phyloP scores from a whole-genome alignment of 2,329 filamentous ascomycete species.

The Nannizzia gypsea region DNA sequence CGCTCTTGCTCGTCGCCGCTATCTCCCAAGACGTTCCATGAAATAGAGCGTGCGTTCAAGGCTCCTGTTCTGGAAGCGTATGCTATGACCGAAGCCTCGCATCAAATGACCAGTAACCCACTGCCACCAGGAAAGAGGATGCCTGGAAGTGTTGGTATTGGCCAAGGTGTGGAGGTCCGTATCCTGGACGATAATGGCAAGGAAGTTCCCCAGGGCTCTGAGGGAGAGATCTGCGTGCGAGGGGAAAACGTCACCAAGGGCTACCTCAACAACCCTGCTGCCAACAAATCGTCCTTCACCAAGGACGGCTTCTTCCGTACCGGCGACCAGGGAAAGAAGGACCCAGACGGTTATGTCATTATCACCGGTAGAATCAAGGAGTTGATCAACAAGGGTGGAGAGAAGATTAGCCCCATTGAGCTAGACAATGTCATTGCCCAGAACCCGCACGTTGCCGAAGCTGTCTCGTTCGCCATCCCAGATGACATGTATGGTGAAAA shows the following conservation, averaged over 20 bases:
- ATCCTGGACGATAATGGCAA: constrained; percentile 61
- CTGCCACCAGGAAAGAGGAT: constrained; percentile 59
- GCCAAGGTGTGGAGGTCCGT: constrained; percentile 69
- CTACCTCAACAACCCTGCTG: constrained; percentile 70
- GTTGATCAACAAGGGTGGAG: constrained; percentile 76
- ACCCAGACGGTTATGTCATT: constrained; percentile 67
- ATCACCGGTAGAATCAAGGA: constrained; percentile 92
- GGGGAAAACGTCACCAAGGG: constrained; percentile 76
- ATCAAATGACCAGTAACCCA: constrained; percentile 44
- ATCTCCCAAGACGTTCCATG: constrained; percentile 67
- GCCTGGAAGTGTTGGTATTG: constrained; percentile 70
- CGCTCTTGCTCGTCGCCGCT: constrained; percentile 76
- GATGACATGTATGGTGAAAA: constrained; percentile 79
- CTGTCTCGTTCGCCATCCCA: constrained; percentile 70
- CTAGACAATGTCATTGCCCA: constrained; percentile 70
- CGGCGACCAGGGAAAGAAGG: constrained; percentile 72
- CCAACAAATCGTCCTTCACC: constrained; percentile 64
- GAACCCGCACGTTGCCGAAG: constrained; percentile 61
- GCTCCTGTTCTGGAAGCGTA: constrained; percentile 82
- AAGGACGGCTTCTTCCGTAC: constrained; percentile 73
- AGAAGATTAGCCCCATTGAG: constrained; percentile 83
- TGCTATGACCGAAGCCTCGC: constrained; percentile 79
- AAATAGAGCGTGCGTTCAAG: constrained; percentile 61
- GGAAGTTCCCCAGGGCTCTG: constrained; percentile 54
- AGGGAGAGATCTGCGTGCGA: constrained; percentile 72